A percentile compares a stretch with the other conserved stretches of the same genome.
These are phyloP conservation scores for Paraphaeosphaeria sporulosa DNA, from an alignment of 2,329 filamentous ascomycete species.

Conservation along the genomic window DNA sequence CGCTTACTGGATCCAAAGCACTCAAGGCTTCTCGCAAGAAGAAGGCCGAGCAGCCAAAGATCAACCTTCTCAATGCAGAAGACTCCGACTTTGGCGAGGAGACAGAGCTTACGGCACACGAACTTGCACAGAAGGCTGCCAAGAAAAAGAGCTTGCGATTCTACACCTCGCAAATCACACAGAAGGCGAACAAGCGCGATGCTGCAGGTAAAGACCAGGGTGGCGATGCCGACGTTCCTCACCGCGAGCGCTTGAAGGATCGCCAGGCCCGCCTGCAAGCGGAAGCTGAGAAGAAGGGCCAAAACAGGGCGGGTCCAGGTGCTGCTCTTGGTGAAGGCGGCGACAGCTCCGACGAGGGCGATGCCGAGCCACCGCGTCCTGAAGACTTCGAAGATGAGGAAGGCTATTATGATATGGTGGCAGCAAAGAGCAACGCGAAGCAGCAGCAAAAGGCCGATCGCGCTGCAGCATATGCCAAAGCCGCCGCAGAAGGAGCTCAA, in stretches of 20 bases:
- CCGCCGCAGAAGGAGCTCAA: conserved; percentile 64
- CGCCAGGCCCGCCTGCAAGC: conserved; percentile 84
- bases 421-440: conserved; percentile 67
- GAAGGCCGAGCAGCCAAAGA: conserved; percentile 32
- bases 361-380: conserved; percentile 57
- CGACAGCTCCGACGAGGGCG: conserved; percentile 72
- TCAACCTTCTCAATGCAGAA: conserved; percentile 59
- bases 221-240: conserved; percentile 83
- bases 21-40: conserved; percentile 58
- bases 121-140: conserved; percentile 84
- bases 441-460: conserved; percentile 79
- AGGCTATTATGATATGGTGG: conserved; percentile 91
- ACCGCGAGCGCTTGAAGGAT: conserved; percentile 87
- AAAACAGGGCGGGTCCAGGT: conserved; percentile 63
- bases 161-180: conserved; percentile 96
- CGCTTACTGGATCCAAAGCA: conserved; percentile 61
- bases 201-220: conserved; percentile 76
- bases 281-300: conserved; percentile 86
- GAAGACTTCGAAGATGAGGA: conserved; percentile 62
- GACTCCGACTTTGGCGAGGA: conserved; percentile 96
- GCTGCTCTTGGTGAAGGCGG: conserved; percentile 73
- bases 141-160: conserved; percentile 94
- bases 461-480: conserved; percentile 63
- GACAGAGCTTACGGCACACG: conserved; percentile 75
- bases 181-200: conserved; percentile 88